Evolutionary conservation across 139 green algal species (phyloP).

Genomic region (Tetradesmus obliquus): DNA sequence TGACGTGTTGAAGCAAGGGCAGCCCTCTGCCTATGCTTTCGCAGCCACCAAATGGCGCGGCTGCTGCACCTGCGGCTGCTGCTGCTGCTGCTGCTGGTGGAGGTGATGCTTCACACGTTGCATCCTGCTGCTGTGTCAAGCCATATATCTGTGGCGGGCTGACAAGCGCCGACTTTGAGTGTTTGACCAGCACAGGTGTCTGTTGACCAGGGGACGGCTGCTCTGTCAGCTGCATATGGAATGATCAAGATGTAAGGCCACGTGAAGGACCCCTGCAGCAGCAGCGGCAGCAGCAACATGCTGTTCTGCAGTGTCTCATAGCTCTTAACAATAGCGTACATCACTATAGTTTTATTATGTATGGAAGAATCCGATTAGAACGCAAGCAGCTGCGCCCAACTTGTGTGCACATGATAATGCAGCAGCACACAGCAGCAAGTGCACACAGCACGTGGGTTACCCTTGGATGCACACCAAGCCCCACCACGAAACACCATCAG

Average conservation of each 20-base stretch:
- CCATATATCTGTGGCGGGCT: not conserved
- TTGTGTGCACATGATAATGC: too few species aligned
- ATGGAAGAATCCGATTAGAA: too few species aligned
- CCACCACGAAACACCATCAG: too few species aligned
- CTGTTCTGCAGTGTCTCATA: not conserved
- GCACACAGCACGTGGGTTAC: too few species aligned
- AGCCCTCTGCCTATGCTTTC: not conserved
- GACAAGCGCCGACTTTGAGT: not conserved
- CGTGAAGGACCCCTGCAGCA: not conserved
- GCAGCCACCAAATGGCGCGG: not conserved
- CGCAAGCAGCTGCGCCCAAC: too few species aligned
- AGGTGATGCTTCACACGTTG: not conserved
- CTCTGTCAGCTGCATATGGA: not conserved
- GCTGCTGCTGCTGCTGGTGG: too few species aligned
- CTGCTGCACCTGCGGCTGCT: not conserved
- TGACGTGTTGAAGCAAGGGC: too few species aligned
- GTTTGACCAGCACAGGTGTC: not conserved
- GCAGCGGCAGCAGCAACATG: too few species aligned
- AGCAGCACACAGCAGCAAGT: too few species aligned
- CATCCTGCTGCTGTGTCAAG: not conserved
- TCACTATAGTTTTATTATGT: too few species aligned
- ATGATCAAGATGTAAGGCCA: not conserved
- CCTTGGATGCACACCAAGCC: too few species aligned
- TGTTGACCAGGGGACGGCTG: not conserved
- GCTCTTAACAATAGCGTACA: too few species aligned